These are phyloP conservation scores for Chenopodium album DNA, from an alignment of 148 eudicot genomes.

Conservation along the genomic window DNA sequence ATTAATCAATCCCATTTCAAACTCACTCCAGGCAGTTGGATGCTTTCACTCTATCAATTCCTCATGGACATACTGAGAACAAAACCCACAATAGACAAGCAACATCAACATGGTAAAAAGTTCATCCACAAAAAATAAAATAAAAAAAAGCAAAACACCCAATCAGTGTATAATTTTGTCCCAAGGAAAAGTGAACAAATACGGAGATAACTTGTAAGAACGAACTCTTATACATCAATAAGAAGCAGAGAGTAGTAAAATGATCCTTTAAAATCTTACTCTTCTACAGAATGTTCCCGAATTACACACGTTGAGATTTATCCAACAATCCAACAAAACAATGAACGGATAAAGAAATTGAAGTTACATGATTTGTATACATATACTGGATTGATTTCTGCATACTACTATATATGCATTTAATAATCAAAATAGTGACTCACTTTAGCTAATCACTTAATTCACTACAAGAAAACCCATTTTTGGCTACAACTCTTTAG, in stretches of 20 bases:
- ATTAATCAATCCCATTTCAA: constrained; percentile 74
- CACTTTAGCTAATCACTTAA: constrained; percentile 38
- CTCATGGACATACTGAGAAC: constrained; percentile 72
- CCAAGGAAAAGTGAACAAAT: background rate
- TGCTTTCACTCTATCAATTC: constrained; percentile 82
- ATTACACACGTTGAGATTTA: constrained; percentile 21
- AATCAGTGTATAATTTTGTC: background rate
- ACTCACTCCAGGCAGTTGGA: constrained; percentile 91
- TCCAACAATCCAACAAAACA: constrained; percentile 14
- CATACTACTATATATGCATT: constrained; percentile 25
- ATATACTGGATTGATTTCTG: constrained; percentile 38
- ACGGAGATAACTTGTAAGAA: background rate
- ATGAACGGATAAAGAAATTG: constrained; percentile 25
- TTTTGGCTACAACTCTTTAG: no score
- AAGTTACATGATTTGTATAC: constrained; percentile 26
- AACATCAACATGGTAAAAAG: background rate
- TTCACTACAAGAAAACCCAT: no score
- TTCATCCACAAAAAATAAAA: no score
- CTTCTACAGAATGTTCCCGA: constrained; percentile 10
- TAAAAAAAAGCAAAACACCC: no score
- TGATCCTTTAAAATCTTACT: constrained; percentile 15
- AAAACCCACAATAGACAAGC: constrained; percentile 24
- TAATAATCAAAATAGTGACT: constrained; percentile 6
- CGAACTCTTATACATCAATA: background rate
- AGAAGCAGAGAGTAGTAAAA: background rate